Conservation (phyloP, 2,329 filamentous ascomycete genomes). For the Talaromyces sp. region DNA sequence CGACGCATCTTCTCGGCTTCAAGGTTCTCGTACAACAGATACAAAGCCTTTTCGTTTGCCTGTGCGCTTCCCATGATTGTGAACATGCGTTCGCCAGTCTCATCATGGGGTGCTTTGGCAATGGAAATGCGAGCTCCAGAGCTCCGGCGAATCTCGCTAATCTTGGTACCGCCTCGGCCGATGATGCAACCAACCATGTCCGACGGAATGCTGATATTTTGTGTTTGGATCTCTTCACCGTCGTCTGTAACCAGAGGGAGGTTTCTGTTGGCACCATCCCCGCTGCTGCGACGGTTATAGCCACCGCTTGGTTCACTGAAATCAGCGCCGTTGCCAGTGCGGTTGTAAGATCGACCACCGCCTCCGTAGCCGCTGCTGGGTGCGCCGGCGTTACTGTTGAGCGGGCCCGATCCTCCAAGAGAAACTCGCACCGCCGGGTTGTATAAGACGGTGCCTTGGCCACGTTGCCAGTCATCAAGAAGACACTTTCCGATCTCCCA, state of each 20-base stretch:
- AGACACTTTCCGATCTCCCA: slow-evolving; percentile 99
- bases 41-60: slow-evolving; percentile 92
- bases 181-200: slow-evolving; percentile 99
- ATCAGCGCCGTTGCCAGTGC: slow-evolving; percentile 94
- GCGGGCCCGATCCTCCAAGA: slow-evolving; percentile 50
- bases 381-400: slow-evolving; percentile 44
- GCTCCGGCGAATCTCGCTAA: slow-evolving; percentile 95
- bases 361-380: slow-evolving; percentile 24
- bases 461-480: slow-evolving; percentile 95
- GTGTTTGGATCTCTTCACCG: slow-evolving; percentile 89
- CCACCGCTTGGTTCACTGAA: slow-evolving; percentile 78
- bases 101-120: slow-evolving; percentile 93
- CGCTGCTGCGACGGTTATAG: slow-evolving; percentile 75
- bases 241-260: slow-evolving; percentile 90
- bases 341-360: slow-evolving; percentile 68
- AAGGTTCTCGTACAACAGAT: slow-evolving; percentile 95
- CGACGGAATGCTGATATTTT: slow-evolving; percentile 98
- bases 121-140: slow-evolving; percentile 97
- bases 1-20: slow-evolving; percentile 99
- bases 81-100: slow-evolving; percentile 98
- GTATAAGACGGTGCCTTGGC: slow-evolving; percentile 94
- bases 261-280: slow-evolving; percentile 71
- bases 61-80: slow-evolving; percentile 94
- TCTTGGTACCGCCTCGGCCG: slow-evolving; percentile 89
- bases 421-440: slow-evolving; percentile 91